phyloP scores from a whole-genome alignment of 2,329 filamentous ascomycete species.

The Chaetomiaceae sp. region DNA sequence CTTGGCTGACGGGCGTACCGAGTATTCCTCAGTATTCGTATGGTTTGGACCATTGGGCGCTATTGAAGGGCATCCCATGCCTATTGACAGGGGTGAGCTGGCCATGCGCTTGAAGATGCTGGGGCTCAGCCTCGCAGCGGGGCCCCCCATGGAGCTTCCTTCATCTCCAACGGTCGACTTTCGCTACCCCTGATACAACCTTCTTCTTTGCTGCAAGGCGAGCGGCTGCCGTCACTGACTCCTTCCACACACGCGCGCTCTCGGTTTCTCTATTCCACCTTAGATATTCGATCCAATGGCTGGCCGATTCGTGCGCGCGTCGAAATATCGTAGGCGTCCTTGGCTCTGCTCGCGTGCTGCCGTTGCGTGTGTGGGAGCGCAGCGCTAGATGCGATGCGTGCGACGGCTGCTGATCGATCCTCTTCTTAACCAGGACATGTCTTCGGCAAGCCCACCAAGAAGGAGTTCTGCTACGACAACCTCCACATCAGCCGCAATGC shows the following conservation, averaged over 20 bases:
- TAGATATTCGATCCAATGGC: conserved; percentile 39
- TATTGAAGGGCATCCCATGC: conserved; percentile 14
- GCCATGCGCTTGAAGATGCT: conserved; percentile 5
- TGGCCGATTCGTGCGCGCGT: conserved; percentile 61
- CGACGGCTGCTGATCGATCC: conserved; percentile 26
- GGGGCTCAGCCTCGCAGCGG: conserved; percentile 7
- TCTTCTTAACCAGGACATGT: conserved; percentile 77
- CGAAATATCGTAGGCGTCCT: conserved; percentile 57
- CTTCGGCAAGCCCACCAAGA: conserved; percentile 91
- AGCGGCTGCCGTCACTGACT: conserved; percentile 1
- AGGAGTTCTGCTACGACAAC: conserved; percentile 99
- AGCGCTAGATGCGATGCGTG: conserved; percentile 18
- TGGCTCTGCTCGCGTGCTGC: conserved; percentile 8
- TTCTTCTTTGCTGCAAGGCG: not conserved
- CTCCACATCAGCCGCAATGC: conserved; percentile 95
- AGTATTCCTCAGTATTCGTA: no score
- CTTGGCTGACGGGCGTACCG: no score
- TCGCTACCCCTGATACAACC: conserved; percentile 1
- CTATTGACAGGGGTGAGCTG: conserved; percentile 11
- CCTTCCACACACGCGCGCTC: not conserved
- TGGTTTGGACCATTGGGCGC: no score
- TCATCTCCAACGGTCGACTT: not conserved
- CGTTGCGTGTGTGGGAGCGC: not conserved
- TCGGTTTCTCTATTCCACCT: not conserved
- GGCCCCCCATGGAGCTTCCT: conserved; percentile 1